Evolutionary conservation across 1,284 basidiomycete species (phyloP).

Genomic region (Tilletia horrida): DNA sequence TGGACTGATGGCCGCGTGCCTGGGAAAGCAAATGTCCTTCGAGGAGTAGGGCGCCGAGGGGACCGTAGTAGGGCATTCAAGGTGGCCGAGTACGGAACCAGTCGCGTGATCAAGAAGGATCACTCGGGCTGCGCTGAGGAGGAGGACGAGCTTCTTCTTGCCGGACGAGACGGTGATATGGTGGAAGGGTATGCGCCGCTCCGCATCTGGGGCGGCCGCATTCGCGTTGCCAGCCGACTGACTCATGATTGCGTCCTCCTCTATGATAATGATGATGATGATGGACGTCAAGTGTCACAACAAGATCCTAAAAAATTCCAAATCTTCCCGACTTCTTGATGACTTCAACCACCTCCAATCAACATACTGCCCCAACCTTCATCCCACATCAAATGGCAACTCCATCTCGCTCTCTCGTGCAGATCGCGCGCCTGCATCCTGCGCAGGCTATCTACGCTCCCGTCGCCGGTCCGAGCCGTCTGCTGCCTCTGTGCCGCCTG

Average conservation of each 20-base stretch:
- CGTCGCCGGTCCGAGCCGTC: not conserved
- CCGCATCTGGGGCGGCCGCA: not conserved
- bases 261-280: not conserved
- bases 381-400: conserved; percentile 3
- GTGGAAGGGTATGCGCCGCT: conserved; percentile 6
- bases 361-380: not conserved
- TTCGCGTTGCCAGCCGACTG: too few species aligned
- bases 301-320: not conserved
- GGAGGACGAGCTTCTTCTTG: not conserved
- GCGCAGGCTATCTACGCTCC: not conserved
- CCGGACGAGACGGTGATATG: conserved; percentile 6
- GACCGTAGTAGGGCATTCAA: not conserved
- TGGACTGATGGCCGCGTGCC: conserved; percentile 9
- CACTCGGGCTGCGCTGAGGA: conserved; percentile 12
- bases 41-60: conserved; percentile 5
- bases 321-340: not conserved
- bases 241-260: too few species aligned
- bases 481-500: not conserved
- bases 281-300: not conserved
- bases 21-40: not conserved
- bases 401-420: not conserved
- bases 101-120: not conserved
- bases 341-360: not conserved
- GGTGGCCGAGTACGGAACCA: conserved; percentile 1
- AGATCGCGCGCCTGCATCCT: not conserved